Conservation (phyloP, 2,329 filamentous ascomycete genomes). For the Sporothrix globosa region DNA sequence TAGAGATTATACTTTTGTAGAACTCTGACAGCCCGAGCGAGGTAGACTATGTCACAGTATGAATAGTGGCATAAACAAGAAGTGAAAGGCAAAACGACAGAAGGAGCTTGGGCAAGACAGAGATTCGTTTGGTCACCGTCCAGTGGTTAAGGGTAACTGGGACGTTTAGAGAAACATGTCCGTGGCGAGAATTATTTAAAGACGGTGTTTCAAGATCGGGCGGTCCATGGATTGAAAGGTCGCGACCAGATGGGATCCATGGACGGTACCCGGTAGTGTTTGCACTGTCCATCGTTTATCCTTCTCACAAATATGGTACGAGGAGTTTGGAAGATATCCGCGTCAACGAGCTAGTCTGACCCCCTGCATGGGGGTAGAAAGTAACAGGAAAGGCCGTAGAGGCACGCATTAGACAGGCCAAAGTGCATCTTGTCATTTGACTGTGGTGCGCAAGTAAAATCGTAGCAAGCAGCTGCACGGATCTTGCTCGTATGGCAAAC, state of each 20-base stretch:
- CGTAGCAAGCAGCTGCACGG: too few species aligned
- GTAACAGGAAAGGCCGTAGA: too few species aligned
- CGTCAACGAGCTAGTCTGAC: too few species aligned
- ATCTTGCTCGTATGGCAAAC: not conserved
- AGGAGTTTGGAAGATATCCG: not conserved
- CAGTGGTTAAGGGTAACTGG: slow-evolving; percentile 9
- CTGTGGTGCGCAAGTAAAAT: too few species aligned
- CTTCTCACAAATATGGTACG: not conserved
- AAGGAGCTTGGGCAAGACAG: not conserved
- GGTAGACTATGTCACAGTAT: too few species aligned
- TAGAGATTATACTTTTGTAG: not conserved
- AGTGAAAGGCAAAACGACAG: not conserved
- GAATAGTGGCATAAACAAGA: not conserved
- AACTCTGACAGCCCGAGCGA: not conserved
- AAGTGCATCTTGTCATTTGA: too few species aligned
- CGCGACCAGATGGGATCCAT: not conserved
- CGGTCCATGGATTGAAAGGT: not conserved
- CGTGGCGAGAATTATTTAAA: not conserved
- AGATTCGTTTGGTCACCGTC: not conserved
- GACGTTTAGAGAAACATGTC: not conserved
- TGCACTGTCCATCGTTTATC: not conserved
- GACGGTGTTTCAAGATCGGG: not conserved
- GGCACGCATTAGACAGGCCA: too few species aligned
- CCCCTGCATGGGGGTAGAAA: too few species aligned
- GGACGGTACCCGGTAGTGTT: not conserved